A percentile compares a stretch with the other conserved stretches of the same genome.
Evolutionary conservation across 1,284 basidiomycete genomes (phyloP).

Genomic region (Leccinum angustisporum): DNA sequence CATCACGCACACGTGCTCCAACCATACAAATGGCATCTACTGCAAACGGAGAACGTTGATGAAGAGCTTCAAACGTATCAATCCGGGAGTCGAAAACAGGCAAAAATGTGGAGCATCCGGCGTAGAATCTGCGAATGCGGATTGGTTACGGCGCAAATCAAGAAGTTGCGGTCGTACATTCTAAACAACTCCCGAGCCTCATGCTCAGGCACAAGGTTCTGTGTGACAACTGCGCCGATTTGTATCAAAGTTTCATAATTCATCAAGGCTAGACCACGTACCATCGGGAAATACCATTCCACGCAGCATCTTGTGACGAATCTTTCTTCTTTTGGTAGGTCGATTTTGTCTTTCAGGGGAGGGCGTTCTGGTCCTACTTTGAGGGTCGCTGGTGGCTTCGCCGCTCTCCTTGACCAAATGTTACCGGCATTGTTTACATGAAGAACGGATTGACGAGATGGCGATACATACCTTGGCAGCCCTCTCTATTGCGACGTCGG

Average conservation of each 20-base stretch:
- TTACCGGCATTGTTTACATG: background rate
- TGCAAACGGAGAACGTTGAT: constrained; percentile 80
- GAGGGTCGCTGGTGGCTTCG: constrained; percentile 64
- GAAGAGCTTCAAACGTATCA: constrained; percentile 81
- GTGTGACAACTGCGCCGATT: constrained; percentile 63
- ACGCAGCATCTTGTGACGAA: constrained; percentile 53
- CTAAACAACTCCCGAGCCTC: constrained; percentile 83
- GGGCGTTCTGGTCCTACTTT: constrained; percentile 69
- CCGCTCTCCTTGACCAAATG: constrained; percentile 61
- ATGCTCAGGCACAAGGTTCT: constrained; percentile 72
- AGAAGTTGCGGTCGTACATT: constrained; percentile 48
- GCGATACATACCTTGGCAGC: constrained; percentile 62
- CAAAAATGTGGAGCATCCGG: constrained; percentile 86
- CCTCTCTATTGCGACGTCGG: constrained; percentile 75
- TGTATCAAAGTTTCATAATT: constrained; percentile 13
- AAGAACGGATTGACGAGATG: background rate
- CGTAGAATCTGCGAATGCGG: constrained; percentile 62
- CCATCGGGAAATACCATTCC: constrained; percentile 67
- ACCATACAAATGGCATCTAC: constrained; percentile 89
- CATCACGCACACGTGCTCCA: constrained; percentile 83
- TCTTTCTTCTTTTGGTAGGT: constrained; percentile 71
- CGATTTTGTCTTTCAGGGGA: constrained; percentile 64
- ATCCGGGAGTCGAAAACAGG: constrained; percentile 78
- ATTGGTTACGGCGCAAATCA: constrained; percentile 7
- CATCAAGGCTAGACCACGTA: constrained; percentile 31